These are phyloP conservation scores for Pleurozium schreberi DNA, from an alignment of 225 moss, liverwort and hornwort species.

Conservation along the genomic window DNA sequence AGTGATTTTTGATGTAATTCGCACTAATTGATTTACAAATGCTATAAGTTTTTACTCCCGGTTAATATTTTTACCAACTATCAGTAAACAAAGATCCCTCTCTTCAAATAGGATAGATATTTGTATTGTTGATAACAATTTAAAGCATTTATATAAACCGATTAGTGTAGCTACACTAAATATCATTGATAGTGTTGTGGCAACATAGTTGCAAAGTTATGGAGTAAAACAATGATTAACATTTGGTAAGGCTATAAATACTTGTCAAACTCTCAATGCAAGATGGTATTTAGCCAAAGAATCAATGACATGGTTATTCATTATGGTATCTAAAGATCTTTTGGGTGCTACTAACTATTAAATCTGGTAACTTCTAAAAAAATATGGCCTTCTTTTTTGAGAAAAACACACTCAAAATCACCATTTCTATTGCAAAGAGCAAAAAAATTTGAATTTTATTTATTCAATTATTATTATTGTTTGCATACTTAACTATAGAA, in stretches of 20 bases:
- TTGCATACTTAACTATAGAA: neutral
- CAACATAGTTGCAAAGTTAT: neutral
- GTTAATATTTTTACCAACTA: neutral
- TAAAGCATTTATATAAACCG: neutral
- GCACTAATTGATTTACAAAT: too few relatives aligned
- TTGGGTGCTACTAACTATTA: too few relatives aligned
- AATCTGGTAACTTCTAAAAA: rapidly evolving
- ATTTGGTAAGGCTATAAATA: neutral
- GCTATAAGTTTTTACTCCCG: neutral
- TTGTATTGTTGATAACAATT: neutral
- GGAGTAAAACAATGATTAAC: neutral
- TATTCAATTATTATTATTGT: too few relatives aligned
- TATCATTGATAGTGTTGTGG: neutral
- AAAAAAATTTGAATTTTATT: neutral
- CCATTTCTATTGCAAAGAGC: neutral
- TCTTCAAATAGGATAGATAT: neutral
- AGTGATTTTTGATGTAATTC: neutral
- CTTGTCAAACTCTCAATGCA: neutral
- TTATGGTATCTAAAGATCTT: neutral
- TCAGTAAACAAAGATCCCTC: too few relatives aligned
- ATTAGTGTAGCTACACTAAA: neutral
- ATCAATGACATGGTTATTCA: neutral
- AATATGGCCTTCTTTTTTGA: neutral
- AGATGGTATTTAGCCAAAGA: neutral
- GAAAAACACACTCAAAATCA: neutral